A percentile compares a stretch with the other conserved stretches of the same genome.
phyloP scores from a whole-genome alignment of 2,329 filamentous ascomycete genomes.

The Colletotrichum noveboracense region DNA sequence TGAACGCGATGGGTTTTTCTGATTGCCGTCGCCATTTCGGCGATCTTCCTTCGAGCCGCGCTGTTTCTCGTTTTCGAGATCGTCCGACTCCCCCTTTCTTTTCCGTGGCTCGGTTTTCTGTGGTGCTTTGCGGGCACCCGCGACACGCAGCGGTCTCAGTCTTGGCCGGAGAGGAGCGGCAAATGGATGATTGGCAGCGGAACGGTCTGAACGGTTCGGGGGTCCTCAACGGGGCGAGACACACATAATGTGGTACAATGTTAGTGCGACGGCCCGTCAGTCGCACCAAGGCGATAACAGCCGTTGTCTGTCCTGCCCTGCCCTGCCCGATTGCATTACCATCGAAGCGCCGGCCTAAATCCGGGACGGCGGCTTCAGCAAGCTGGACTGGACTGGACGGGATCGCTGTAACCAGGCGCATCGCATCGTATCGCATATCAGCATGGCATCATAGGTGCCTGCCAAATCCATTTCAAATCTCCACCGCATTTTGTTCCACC shows the following conservation, averaged over 20 bases:
- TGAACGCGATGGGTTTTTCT: not conserved
- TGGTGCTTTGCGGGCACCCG: not conserved
- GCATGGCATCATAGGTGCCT: not conserved
- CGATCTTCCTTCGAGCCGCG: not conserved
- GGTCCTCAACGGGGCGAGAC: not conserved
- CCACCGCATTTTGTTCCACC: not conserved
- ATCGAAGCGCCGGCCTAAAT: not conserved
- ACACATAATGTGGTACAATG: not conserved
- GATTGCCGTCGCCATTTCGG: not conserved
- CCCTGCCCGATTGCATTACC: not conserved
- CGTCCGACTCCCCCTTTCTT: not conserved
- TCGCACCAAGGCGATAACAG: not conserved
- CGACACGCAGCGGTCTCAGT: slow-evolving; percentile 14
- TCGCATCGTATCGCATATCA: not conserved
- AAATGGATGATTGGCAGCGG: slow-evolving; percentile 17
- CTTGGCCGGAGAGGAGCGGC: slow-evolving; percentile 16
- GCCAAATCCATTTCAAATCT: not conserved
- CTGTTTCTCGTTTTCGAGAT: not conserved
- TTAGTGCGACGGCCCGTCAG: slow-evolving; percentile 1
- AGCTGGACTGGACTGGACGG: not conserved
- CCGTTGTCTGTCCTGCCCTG: not conserved
- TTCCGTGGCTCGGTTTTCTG: not conserved
- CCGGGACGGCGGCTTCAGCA: not conserved
- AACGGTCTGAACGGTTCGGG: not conserved
- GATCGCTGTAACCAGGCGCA: not conserved